Percentiles rank a stretch among this genome's conserved stretches.
These are phyloP conservation scores for Anthracocystis panici-leucophaei DNA, from an alignment of 1,284 basidiomycete genomes.

Conservation along the genomic window DNA sequence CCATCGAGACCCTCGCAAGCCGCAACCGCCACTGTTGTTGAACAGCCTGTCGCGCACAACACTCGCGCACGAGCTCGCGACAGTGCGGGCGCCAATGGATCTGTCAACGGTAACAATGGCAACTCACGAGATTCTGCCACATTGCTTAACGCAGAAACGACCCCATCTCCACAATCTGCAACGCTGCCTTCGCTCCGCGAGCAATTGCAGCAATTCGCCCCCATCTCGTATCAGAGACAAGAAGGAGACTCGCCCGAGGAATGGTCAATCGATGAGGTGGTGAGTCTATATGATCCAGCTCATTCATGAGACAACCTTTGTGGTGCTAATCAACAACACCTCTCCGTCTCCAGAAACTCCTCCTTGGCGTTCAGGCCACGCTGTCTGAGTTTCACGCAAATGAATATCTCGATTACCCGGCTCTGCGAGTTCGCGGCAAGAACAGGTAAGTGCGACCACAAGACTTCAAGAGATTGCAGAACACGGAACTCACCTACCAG, in stretches of 20 bases:
- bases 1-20: not conserved
- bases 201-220: not conserved
- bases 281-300: not conserved
- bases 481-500: not conserved
- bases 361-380: not conserved
- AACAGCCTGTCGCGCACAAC: not conserved
- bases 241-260: not conserved
- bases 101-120: too few species aligned
- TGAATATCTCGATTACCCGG: not conserved
- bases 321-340: not conserved
- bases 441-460: not conserved
- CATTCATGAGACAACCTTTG: not conserved
- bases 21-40: too few species aligned
- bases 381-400: not conserved
- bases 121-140: too few species aligned
- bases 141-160: too few species aligned
- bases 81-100: too few species aligned
- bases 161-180: too few species aligned
- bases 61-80: not conserved
- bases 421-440: slow-evolving; percentile 3
- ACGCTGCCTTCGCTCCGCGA: too few species aligned
- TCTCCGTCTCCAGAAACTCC: not conserved
- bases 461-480: not conserved
- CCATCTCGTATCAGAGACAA: not conserved
- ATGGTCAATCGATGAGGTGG: not conserved